phyloP scores from a whole-genome alignment of 345 rosid genomes.

The Bruguiera gymnorhiza region DNA sequence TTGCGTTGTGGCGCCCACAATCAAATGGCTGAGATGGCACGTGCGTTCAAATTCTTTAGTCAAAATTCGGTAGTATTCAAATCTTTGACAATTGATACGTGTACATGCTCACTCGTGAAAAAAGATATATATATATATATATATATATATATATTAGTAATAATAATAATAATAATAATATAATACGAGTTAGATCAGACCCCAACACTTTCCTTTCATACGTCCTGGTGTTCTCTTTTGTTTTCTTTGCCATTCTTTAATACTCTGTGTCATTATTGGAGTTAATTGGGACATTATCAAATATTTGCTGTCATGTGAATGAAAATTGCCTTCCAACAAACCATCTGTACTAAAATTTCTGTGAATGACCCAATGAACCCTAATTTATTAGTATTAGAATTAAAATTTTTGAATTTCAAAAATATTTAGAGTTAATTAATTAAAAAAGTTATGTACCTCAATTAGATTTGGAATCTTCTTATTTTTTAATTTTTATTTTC shows the following conservation, averaged over 20 bases:
- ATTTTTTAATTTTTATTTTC: too few species aligned
- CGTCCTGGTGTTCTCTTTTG: neutral
- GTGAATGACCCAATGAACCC: too few species aligned
- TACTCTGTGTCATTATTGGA: neutral
- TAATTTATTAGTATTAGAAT: too few species aligned
- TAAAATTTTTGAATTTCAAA: too few species aligned
- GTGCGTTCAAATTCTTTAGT: constrained; percentile 7
- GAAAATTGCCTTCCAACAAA: constrained; percentile 10
- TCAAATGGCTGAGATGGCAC: constrained; percentile 9
- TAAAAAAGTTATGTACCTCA: neutral
- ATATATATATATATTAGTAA: neutral
- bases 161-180: too few species aligned
- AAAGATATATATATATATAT: neutral
- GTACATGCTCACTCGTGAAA: neutral
- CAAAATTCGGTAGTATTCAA: neutral
- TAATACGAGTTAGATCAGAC: too few species aligned
- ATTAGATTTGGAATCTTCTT: too few species aligned
- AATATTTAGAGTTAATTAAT: neutral
- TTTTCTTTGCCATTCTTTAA: neutral
- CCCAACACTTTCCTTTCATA: neutral
- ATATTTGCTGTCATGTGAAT: constrained; percentile 5
- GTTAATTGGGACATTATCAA: neutral
- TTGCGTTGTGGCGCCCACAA: neutral
- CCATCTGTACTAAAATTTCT: neutral
- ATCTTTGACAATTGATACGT: too few species aligned